Evolutionary conservation across 2,329 filamentous ascomycete genomes (phyloP).

Genomic region (Plectosphaerella plurivora): DNA sequence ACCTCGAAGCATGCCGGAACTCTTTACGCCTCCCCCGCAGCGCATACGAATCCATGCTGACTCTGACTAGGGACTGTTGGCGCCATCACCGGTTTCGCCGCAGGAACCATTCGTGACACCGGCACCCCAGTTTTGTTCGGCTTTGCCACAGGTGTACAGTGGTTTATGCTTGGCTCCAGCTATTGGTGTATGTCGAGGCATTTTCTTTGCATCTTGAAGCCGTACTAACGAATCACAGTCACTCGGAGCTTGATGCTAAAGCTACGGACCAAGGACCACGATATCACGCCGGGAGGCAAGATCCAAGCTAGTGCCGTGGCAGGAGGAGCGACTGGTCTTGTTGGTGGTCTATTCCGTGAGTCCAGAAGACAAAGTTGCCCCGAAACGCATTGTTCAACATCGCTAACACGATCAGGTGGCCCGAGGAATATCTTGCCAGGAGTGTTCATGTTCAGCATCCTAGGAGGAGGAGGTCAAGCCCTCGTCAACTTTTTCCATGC

Average conservation of each 20-base stretch:
- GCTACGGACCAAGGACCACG: slow-evolving; percentile 44
- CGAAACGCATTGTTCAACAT: background rate
- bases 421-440: slow-evolving; percentile 49
- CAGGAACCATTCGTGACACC: slow-evolving; percentile 64
- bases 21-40: background rate
- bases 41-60: background rate
- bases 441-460: slow-evolving; percentile 40
- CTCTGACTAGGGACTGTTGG: slow-evolving; percentile 32
- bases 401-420: slow-evolving; percentile 32
- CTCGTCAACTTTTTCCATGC: slow-evolving; percentile 25
- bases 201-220: too few species aligned
- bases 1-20: background rate
- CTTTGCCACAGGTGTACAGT: slow-evolving; percentile 69
- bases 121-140: slow-evolving; percentile 66
- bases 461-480: slow-evolving; percentile 35
- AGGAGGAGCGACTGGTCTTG: slow-evolving; percentile 64
- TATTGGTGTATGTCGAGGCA: slow-evolving; percentile 61
- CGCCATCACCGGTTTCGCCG: slow-evolving; percentile 60
- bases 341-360: slow-evolving; percentile 52
- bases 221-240: slow-evolving; percentile 28
- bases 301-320: slow-evolving; percentile 65
- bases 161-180: slow-evolving; percentile 70
- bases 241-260: slow-evolving; percentile 42
- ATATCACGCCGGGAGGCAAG: slow-evolving; percentile 53
- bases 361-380: slow-evolving; percentile 5